These are phyloP conservation scores for Dothideomycetes sp. DNA, from an alignment of 2,329 filamentous ascomycete genomes.

Conservation along the genomic window DNA sequence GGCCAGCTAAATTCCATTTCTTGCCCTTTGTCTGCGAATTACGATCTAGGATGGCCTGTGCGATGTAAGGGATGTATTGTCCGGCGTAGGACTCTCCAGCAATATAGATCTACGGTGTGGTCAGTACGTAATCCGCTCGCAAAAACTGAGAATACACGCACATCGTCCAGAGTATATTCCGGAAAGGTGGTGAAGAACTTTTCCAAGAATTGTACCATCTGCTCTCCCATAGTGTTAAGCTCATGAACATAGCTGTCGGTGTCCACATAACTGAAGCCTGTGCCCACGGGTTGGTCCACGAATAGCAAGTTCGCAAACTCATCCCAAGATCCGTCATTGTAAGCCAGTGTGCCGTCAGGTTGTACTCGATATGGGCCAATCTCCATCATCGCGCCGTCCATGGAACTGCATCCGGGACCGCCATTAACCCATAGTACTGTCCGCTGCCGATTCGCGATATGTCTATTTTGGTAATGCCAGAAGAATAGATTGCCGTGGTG, in stretches of 20 bases:
- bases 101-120: slow-evolving; percentile 63
- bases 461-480: slow-evolving; percentile 93
- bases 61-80: slow-evolving; percentile 93
- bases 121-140: not conserved
- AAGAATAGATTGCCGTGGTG: slow-evolving; percentile 94
- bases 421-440: slow-evolving; percentile 97
- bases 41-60: slow-evolving; percentile 76
- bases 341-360: slow-evolving; percentile 56
- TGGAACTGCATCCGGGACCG: slow-evolving; percentile 91
- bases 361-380: slow-evolving; percentile 84
- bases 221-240: slow-evolving; percentile 75
- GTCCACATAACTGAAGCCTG: slow-evolving; percentile 91
- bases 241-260: slow-evolving; percentile 79
- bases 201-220: slow-evolving; percentile 81
- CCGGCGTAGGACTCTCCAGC: slow-evolving; percentile 94
- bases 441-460: slow-evolving; percentile 82
- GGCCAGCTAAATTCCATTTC: slow-evolving; percentile 68
- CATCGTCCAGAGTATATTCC: slow-evolving; percentile 83
- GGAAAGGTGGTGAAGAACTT: slow-evolving; percentile 88
- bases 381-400: slow-evolving; percentile 95
- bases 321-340: slow-evolving; percentile 95
- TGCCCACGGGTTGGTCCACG: slow-evolving; percentile 93
- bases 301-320: slow-evolving; percentile 97
- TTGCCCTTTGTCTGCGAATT: slow-evolving; percentile 48
- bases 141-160: slow-evolving; percentile 37